Conservation (phyloP, 208 protist species). For the Angomonas deanei region DNA sequence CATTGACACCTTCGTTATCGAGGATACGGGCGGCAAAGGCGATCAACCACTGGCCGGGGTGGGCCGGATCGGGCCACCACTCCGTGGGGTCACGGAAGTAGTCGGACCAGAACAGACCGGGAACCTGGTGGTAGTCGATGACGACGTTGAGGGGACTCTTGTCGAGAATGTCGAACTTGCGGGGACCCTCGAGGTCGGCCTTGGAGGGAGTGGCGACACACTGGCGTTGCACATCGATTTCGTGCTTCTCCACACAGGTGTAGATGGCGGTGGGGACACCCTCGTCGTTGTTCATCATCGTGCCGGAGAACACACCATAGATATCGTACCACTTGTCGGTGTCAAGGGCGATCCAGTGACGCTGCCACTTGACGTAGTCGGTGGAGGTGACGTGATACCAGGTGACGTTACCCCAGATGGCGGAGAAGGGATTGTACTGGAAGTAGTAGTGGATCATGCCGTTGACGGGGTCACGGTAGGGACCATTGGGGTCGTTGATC, state of each 20-base stretch:
- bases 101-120: slow-evolving; percentile 21
- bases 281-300: slow-evolving; percentile 35
- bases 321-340: slow-evolving; percentile 41
- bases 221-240: slow-evolving; percentile 35
- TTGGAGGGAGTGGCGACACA: slow-evolving; percentile 28
- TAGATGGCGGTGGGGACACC: slow-evolving; percentile 34
- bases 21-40: slow-evolving; percentile 33
- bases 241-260: slow-evolving; percentile 34
- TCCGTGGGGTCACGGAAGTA: slow-evolving; percentile 53
- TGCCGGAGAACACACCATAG: slow-evolving; percentile 38
- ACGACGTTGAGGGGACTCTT: slow-evolving; percentile 36
- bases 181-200: slow-evolving; percentile 20
- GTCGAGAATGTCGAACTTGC: slow-evolving; percentile 22
- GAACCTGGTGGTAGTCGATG: slow-evolving; percentile 28
- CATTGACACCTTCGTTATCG: slow-evolving; percentile 28
- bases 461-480: slow-evolving; percentile 53
- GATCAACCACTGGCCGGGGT: slow-evolving; percentile 33
- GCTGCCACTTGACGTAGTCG: slow-evolving; percentile 56
- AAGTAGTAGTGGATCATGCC: slow-evolving; percentile 51
- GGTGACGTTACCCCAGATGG: slow-evolving; percentile 46
- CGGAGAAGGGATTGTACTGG: slow-evolving; percentile 57
- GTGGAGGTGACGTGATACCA: slow-evolving; percentile 60
- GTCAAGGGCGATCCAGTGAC: slow-evolving; percentile 15
- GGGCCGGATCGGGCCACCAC: slow-evolving; percentile 35
- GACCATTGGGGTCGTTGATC: slow-evolving; percentile 63